These are phyloP conservation scores for Ceratocystis harringtonii DNA, from an alignment of 2,329 filamentous ascomycete species.

Conservation along the genomic window DNA sequence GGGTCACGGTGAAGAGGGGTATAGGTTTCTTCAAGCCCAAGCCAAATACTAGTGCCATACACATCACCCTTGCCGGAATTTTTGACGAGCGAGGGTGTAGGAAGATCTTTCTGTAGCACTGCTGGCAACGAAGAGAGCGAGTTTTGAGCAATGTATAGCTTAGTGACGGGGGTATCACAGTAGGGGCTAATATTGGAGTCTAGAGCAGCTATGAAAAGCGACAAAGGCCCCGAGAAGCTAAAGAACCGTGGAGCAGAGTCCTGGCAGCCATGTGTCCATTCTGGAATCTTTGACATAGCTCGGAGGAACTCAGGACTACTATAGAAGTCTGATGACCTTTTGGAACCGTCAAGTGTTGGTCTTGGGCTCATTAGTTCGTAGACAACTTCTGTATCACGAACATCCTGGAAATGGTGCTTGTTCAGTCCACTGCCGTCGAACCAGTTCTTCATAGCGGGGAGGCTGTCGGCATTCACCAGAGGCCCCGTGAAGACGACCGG, in stretches of 20 bases:
- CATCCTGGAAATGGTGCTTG: constrained; percentile 23
- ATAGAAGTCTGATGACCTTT: constrained; percentile 19
- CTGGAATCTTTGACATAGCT: not conserved
- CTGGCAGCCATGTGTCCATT: not conserved
- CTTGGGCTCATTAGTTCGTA: constrained; percentile 27
- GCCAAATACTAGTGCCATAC: constrained; percentile 79
- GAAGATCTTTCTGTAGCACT: constrained; percentile 48
- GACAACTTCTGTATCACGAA: constrained; percentile 25
- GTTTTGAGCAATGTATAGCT: constrained; percentile 79
- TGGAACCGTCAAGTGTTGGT: constrained; percentile 7
- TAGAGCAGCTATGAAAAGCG: constrained; percentile 45
- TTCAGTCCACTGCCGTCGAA: constrained; percentile 28
- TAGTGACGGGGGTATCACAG: constrained; percentile 20
- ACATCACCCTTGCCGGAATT: constrained; percentile 60
- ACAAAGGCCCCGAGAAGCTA: constrained; percentile 45
- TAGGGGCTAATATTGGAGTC: constrained; percentile 30
- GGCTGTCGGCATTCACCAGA: constrained; percentile 1
- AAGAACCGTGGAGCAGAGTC: constrained; percentile 29
- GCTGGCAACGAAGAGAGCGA: constrained; percentile 53
- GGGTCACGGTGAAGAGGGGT: constrained; percentile 87
- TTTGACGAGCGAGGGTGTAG: constrained; percentile 48
- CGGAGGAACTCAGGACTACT: not conserved
- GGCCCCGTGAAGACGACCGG: constrained; percentile 8
- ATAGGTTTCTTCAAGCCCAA: constrained; percentile 72
- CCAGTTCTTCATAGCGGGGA: constrained; percentile 46